A percentile compares a stretch with the other conserved stretches of the same genome.
These are phyloP conservation scores for Ochetophila trinervis DNA, from an alignment of 306 rosid genomes.

Conservation along the genomic window DNA sequence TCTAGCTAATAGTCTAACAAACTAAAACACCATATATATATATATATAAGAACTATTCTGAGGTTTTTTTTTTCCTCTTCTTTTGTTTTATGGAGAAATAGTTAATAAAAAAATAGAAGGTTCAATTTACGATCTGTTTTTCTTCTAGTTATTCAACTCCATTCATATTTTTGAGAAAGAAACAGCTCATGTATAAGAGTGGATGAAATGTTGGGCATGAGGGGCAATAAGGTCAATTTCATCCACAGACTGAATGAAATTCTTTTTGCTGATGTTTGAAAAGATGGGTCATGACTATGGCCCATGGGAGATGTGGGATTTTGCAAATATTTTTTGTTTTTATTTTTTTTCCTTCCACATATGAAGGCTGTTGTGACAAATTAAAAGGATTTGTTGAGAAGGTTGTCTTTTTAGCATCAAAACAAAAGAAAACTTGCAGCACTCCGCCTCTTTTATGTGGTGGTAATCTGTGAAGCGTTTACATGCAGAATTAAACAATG, in stretches of 20 bases:
- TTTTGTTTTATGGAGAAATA: neutral
- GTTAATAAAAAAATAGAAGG: neutral
- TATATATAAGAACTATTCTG: too few relatives aligned
- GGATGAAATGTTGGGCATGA: constrained; percentile 21
- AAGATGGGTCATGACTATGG: neutral
- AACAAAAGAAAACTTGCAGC: too few relatives aligned
- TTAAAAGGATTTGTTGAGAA: too few relatives aligned
- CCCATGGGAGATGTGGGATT: constrained; percentile 14
- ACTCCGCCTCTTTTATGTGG: too few relatives aligned
- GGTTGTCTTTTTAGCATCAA: too few relatives aligned
- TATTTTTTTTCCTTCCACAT: neutral
- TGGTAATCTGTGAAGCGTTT: neutral
- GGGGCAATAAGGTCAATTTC: constrained; percentile 5
- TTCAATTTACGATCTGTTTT: neutral
- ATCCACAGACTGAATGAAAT: neutral
- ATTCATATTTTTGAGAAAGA: constrained; percentile 2
- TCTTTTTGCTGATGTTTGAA: constrained; percentile 15
- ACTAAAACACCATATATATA: constrained; percentile 1
- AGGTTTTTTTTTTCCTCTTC: neutral
- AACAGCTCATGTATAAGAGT: constrained; percentile 29
- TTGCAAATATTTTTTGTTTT: neutral
- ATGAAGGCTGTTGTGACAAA: too few relatives aligned
- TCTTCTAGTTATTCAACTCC: neutral
- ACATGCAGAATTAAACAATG: neutral
- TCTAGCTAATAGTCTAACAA: constrained; percentile 16